Conservation (phyloP, 192 early-diverging fungal species). For the Paraglomus brasilianum region DNA sequence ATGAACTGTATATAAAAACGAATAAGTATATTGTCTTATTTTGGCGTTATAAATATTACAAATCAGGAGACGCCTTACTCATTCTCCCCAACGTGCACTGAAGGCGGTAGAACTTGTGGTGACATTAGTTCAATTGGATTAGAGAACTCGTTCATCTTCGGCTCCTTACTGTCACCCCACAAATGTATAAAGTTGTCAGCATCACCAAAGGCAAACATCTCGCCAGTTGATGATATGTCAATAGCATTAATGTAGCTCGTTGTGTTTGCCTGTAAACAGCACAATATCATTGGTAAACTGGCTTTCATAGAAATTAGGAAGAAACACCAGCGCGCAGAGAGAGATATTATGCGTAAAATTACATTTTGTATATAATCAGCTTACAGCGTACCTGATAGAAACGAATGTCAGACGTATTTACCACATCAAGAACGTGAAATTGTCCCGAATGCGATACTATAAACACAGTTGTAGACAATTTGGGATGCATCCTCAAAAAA, state of each 20-base stretch:
- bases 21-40: background rate
- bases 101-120: constrained; percentile 42
- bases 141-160: constrained; percentile 66
- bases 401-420: constrained; percentile 46
- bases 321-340: too few relatives aligned
- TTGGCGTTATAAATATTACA: background rate
- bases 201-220: constrained; percentile 76
- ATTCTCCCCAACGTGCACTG: constrained; percentile 52
- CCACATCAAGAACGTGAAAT: constrained; percentile 68
- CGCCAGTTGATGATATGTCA: constrained; percentile 77
- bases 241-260: constrained; percentile 69
- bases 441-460: constrained; percentile 66
- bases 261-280: constrained; percentile 43
- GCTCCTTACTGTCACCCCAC: constrained; percentile 69
- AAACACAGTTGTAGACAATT: constrained; percentile 60
- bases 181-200: constrained; percentile 73
- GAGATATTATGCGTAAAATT: too few relatives aligned
- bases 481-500: constrained; percentile 73
- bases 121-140: constrained; percentile 54
- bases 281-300: background rate
- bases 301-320: background rate
- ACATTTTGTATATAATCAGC: too few relatives aligned
- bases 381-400: constrained; percentile 45
- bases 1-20: constrained; percentile 49
- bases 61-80: constrained; percentile 35